Conservation (phyloP, 768 basidiomycete genomes). For the Russula sp. region DNA sequence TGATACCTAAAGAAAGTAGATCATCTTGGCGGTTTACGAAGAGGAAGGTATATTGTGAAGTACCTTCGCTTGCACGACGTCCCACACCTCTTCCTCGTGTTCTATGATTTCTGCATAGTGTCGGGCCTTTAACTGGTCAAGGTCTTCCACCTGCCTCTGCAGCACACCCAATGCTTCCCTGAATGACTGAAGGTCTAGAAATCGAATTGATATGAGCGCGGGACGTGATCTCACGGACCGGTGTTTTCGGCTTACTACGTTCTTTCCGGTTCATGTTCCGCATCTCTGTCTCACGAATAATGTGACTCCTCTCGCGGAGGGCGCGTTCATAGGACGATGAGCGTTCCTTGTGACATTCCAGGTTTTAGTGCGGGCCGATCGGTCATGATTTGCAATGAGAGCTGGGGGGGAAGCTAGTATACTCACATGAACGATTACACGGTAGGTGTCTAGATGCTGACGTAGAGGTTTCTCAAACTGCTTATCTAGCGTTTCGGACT, state of each 20-base stretch:
- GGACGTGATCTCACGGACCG: not conserved
- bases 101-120: slow-evolving; percentile 88
- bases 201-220: not conserved
- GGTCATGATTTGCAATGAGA: not conserved
- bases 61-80: slow-evolving; percentile 81
- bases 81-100: slow-evolving; percentile 96
- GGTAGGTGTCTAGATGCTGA: slow-evolving; percentile 79
- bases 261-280: slow-evolving; percentile 80
- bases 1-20: slow-evolving; percentile 44
- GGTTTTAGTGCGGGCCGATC: not conserved
- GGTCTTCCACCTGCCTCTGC: slow-evolving; percentile 85
- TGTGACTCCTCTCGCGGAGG: slow-evolving; percentile 73
- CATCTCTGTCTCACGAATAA: slow-evolving; percentile 80
- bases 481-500: slow-evolving; percentile 83
- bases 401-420: not conserved
- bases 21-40: not conserved
- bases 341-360: slow-evolving; percentile 54
- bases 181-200: slow-evolving; percentile 80
- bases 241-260: slow-evolving; percentile 51
- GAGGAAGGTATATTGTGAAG: slow-evolving; percentile 7
- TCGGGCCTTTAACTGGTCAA: slow-evolving; percentile 75
- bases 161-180: slow-evolving; percentile 73
- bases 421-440: slow-evolving; percentile 58
- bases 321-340: slow-evolving; percentile 77
- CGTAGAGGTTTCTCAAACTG: slow-evolving; percentile 85